Conservation (phyloP, 164 flowering plant genomes). For the Magnolia officinalis region DNA sequence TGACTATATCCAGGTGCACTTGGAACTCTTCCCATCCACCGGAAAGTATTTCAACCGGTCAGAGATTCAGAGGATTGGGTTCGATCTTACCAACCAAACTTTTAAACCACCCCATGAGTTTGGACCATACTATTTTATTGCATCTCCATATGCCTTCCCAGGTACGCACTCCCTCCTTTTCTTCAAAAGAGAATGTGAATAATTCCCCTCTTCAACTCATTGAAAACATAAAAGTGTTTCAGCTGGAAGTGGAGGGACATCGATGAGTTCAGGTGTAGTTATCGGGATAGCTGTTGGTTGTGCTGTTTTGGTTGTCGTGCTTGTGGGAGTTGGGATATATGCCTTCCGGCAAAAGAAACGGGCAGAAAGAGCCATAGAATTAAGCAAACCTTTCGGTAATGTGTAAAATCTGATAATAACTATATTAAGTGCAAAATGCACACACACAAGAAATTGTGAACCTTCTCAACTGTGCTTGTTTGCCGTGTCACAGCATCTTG, state of each 20-base stretch:
- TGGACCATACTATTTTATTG: constrained; percentile 64
- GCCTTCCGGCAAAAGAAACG: constrained; percentile 69
- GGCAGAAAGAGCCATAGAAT: constrained; percentile 63
- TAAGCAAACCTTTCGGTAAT: constrained; percentile 71
- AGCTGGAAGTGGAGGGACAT: constrained; percentile 25
- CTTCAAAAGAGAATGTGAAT: neutral
- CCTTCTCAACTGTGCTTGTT: neutral
- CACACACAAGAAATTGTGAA: neutral
- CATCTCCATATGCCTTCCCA: constrained; percentile 47
- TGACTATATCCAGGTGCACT: constrained; percentile 63
- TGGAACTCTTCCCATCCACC: constrained; percentile 63
- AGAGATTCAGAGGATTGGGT: constrained; percentile 58
- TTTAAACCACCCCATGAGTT: constrained; percentile 61
- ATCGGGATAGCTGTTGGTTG: constrained; percentile 50
- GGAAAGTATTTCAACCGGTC: constrained; percentile 62
- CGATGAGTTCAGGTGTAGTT: constrained; percentile 34
- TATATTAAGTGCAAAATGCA: neutral
- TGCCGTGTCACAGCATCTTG: constrained; percentile 38
- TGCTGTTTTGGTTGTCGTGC: constrained; percentile 38
- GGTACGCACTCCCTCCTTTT: constrained; percentile 32
- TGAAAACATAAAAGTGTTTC: constrained; percentile 14
- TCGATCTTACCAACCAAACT: constrained; percentile 51
- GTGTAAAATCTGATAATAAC: neutral
- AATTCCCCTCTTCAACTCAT: neutral
- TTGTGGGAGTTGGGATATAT: constrained; percentile 48